These are phyloP conservation scores for Aspergillus pseudoterreus DNA, from an alignment of 2,329 filamentous ascomycete species.

Conservation along the genomic window DNA sequence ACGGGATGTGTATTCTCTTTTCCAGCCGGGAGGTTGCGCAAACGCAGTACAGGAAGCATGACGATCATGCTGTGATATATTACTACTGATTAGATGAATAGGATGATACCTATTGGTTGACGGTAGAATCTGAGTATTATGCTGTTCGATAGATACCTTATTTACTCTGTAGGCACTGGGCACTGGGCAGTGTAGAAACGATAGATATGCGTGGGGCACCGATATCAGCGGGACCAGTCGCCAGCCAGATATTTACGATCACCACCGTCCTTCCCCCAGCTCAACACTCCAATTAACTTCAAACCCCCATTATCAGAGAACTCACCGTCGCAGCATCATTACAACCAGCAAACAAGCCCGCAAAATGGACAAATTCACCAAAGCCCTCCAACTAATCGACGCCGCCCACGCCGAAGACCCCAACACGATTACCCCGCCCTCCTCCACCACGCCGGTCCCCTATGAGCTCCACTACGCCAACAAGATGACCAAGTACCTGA, in stretches of 20 bases:
- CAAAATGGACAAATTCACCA: conserved; percentile 31
- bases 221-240: background rate
- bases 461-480: conserved; percentile 81
- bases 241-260: background rate
- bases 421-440: conserved; percentile 37
- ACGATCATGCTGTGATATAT: background rate
- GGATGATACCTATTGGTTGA: background rate
- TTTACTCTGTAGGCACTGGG: background rate
- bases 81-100: background rate
- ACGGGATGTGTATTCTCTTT: background rate
- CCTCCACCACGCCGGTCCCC: conserved; percentile 49
- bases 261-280: background rate
- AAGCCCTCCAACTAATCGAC: conserved; percentile 67
- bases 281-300: background rate
- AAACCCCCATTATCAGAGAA: background rate
- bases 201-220: background rate
- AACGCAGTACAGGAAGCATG: background rate
- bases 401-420: conserved; percentile 68
- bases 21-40: background rate
- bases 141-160: background rate
- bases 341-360: too few species aligned
- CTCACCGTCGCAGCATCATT: conserved; percentile 1
- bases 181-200: background rate
- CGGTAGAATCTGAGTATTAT: too few species aligned
- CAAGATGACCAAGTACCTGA: conserved; percentile 74